Evolutionary conservation across 306 rosid species (phyloP).

Genomic region (Hippophae gyantsensis): DNA sequence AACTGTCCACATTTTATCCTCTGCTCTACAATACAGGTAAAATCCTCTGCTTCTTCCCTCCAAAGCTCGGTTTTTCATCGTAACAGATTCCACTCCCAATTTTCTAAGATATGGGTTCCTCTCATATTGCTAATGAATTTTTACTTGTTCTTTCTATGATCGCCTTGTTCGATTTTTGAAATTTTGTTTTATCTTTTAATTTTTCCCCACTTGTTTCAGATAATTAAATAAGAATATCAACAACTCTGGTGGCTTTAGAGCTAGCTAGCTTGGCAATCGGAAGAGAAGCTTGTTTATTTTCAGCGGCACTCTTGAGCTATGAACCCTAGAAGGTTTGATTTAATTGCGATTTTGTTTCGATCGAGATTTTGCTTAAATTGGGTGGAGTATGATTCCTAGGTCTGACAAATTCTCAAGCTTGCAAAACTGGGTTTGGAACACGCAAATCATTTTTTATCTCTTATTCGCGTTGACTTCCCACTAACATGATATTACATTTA

Average conservation of each 20-base stretch:
- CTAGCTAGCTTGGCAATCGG: too few species aligned
- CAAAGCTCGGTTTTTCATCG: conserved; percentile 13
- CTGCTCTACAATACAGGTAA: neutral
- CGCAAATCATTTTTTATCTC: too few species aligned
- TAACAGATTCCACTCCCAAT: conserved; percentile 4
- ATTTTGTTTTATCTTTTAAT: neutral
- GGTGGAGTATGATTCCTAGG: neutral
- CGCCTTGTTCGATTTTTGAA: neutral
- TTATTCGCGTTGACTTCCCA: too few species aligned
- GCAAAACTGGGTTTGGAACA: neutral
- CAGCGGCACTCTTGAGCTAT: conserved; percentile 14
- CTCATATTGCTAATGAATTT: neutral
- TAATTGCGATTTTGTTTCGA: neutral
- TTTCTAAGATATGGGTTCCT: conserved; percentile 1
- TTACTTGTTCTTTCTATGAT: neutral
- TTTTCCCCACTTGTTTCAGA: neutral
- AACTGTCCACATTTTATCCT: neutral
- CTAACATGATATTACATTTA: too few species aligned
- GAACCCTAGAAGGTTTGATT: conserved; percentile 45
- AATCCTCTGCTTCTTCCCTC: conserved; percentile 11
- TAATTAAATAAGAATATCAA: neutral
- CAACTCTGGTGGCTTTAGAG: neutral
- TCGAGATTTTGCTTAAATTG: neutral
- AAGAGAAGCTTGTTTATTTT: neutral
- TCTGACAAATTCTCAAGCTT: neutral